Conservation (phyloP, 805 yeast species). For the Monosporozyma solicola region DNA sequence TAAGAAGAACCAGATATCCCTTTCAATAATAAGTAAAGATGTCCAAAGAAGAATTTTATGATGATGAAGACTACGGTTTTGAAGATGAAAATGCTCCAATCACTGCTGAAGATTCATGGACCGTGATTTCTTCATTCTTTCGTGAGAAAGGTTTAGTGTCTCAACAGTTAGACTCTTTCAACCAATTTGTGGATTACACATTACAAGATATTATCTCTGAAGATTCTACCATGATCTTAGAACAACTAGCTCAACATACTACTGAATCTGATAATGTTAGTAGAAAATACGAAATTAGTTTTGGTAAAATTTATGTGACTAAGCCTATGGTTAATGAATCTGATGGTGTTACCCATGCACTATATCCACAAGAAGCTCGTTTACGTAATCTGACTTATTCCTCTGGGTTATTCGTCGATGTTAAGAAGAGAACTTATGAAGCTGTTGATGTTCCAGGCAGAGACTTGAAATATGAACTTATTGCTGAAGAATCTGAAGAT, state of each 20-base stretch:
- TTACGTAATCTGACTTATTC: slow-evolving; percentile 93
- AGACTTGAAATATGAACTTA: slow-evolving; percentile 50
- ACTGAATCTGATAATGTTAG: slow-evolving; percentile 83
- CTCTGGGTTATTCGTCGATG: slow-evolving; percentile 91
- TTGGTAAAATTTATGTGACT: slow-evolving; percentile 93
- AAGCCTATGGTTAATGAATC: slow-evolving; percentile 98
- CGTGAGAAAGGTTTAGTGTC: slow-evolving; percentile 95
- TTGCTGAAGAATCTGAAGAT: slow-evolving; percentile 43
- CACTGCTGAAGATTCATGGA: slow-evolving; percentile 99
- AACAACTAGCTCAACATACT: slow-evolving; percentile 97
- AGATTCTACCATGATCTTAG: slow-evolving; percentile 86
- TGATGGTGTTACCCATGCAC: slow-evolving; percentile 98
- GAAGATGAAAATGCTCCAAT: slow-evolving; percentile 64
- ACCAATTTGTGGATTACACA: slow-evolving; percentile 93
- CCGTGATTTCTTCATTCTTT: slow-evolving; percentile 92
- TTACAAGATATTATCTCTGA: slow-evolving; percentile 96
- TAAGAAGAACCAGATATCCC: background rate
- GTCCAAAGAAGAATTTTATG: slow-evolving; percentile 21
- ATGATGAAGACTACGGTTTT: slow-evolving; percentile 59
- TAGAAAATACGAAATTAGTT: slow-evolving; percentile 91
- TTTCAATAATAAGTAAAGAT: slow-evolving; percentile 1
- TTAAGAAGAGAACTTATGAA: slow-evolving; percentile 80
- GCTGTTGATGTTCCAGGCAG: slow-evolving; percentile 63
- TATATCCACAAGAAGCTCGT: slow-evolving; percentile 98
- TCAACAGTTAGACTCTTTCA: slow-evolving; percentile 96